Evolutionary conservation across 768 basidiomycete species (phyloP), one percentile per base, ranked within the genome.

Genomic region (Baorangia bicolor): DNA sequence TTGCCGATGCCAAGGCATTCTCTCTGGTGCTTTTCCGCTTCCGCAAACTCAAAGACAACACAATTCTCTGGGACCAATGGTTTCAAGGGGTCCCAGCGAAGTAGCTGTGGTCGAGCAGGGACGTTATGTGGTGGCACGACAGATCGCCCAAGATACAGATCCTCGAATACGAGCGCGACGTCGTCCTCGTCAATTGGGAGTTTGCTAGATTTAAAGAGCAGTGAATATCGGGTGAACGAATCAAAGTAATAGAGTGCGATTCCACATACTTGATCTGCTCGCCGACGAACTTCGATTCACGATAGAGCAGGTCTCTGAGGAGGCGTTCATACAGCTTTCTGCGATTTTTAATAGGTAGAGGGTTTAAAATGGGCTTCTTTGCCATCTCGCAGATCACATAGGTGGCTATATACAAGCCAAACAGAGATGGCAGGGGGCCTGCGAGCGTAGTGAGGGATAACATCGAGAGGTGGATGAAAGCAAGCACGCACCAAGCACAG

Each of bases 331-430:
- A 94, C 33, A 94, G 72, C 70, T 94, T 94, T 66, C 79, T 84
- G 44, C 94, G 82, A 56, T 87, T 86, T 71, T 94, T 95, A 62
- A 94, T 85, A 7, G 94, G 86, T 2, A 96, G 75, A 3, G 94
- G 92, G 60, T 95, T 90, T 41, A 74, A 69, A 49, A 97, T 87
- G 1, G 92, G 88, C 65, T 91, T 92, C 5, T 82, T 88, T 2
- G 94, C 92, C 48, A 98, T 74, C 53, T 88, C 88, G 69, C 90
- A 92, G 7, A 95, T 74, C 54, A 99, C 84, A 67, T 92, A 98
- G 0, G 92, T 92, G 20, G 92, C 90, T 37, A 88, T 87, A 61
- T 96, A 81, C 57, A 98, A 79, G 16, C 95, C 97, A 68, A 99
- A 98, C 55, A 96, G 85, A 2, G 90, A 83, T 0, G 94, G 95